These are phyloP conservation scores for Avena insularis DNA, from an alignment of 176 grass and related monocot species.

Conservation along the genomic window DNA sequence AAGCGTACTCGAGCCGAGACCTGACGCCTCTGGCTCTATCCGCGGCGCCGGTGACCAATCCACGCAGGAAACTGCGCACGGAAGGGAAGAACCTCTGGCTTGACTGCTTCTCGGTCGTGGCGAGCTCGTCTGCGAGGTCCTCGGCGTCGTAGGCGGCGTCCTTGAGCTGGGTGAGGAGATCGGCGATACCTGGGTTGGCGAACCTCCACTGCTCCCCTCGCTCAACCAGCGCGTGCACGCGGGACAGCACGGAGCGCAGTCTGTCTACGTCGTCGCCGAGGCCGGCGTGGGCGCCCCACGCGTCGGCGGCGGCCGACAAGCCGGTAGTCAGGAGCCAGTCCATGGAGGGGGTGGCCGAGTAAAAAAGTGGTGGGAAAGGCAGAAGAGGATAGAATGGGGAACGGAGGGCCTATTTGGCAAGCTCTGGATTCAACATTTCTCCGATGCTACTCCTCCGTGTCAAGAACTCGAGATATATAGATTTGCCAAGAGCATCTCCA, in stretches of 20 bases:
- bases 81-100: slow-evolving; percentile 10
- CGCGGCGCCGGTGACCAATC: slow-evolving; percentile 24
- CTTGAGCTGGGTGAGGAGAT: slow-evolving; percentile 36
- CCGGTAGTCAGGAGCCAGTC: slow-evolving; percentile 34
- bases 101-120: not conserved
- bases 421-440: too few species aligned
- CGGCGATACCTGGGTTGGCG: slow-evolving; percentile 5
- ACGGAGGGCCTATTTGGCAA: too few species aligned
- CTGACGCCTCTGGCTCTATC: not conserved
- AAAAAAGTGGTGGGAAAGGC: not conserved
- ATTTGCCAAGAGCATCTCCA: too few species aligned
- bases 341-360: slow-evolving; percentile 11
- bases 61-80: not conserved
- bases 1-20: slow-evolving; percentile 28
- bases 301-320: slow-evolving; percentile 14
- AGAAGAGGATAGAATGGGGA: not conserved
- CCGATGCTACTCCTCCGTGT: too few species aligned
- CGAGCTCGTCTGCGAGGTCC: slow-evolving; percentile 43
- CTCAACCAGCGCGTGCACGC: slow-evolving; percentile 17
- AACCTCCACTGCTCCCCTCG: slow-evolving; percentile 41
- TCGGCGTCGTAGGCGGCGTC: slow-evolving; percentile 38
- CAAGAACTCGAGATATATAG: too few species aligned
- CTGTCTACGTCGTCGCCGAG: slow-evolving; percentile 25
- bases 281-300: slow-evolving; percentile 23
- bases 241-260: slow-evolving; percentile 1